Evolutionary conservation across 768 basidiomycete species (phyloP).

Genomic region (Tulasnella sp.): DNA sequence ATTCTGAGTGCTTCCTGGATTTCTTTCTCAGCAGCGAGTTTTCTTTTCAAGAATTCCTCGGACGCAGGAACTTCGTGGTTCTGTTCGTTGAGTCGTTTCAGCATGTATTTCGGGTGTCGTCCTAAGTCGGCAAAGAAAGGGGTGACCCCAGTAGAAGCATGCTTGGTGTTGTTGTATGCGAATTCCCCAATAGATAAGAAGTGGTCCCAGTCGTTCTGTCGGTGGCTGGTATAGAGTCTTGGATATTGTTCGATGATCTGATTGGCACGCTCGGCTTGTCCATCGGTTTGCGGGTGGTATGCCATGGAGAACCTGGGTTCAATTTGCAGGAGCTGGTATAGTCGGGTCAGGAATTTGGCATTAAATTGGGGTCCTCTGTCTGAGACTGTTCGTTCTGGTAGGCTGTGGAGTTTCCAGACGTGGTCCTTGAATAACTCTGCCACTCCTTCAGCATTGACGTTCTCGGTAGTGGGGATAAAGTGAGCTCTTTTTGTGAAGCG

Average conservation of each 20-base stretch:
- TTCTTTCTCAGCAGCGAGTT: no score
- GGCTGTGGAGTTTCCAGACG: slow-evolving; percentile 36
- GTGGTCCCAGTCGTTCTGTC: slow-evolving; percentile 47
- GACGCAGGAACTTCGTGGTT: background rate
- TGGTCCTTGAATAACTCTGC: slow-evolving; percentile 43
- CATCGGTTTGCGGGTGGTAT: slow-evolving; percentile 48
- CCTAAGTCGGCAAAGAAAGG: slow-evolving; percentile 43
- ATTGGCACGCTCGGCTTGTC: slow-evolving; percentile 40
- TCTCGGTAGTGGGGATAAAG: slow-evolving; percentile 43
- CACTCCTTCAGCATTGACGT: slow-evolving; percentile 38
- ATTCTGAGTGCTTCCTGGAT: no score
- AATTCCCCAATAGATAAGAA: slow-evolving; percentile 46
- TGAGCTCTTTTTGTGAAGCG: slow-evolving; percentile 44
- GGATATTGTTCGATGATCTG: slow-evolving; percentile 44
- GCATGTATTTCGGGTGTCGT: slow-evolving; percentile 33
- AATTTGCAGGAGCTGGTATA: slow-evolving; percentile 34
- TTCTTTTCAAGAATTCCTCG: background rate
- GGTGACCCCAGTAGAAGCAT: slow-evolving; percentile 39
- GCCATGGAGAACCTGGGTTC: slow-evolving; percentile 41
- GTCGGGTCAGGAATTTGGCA: slow-evolving; percentile 6
- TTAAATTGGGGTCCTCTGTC: slow-evolving; percentile 25
- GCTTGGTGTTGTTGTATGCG: slow-evolving; percentile 42
- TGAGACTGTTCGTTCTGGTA: background rate
- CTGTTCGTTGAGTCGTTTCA: background rate
- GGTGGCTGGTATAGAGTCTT: slow-evolving; percentile 39